phyloP scores from a whole-genome alignment of 2,329 filamentous ascomycete genomes.

The Trichoderma cornu-damae region DNA sequence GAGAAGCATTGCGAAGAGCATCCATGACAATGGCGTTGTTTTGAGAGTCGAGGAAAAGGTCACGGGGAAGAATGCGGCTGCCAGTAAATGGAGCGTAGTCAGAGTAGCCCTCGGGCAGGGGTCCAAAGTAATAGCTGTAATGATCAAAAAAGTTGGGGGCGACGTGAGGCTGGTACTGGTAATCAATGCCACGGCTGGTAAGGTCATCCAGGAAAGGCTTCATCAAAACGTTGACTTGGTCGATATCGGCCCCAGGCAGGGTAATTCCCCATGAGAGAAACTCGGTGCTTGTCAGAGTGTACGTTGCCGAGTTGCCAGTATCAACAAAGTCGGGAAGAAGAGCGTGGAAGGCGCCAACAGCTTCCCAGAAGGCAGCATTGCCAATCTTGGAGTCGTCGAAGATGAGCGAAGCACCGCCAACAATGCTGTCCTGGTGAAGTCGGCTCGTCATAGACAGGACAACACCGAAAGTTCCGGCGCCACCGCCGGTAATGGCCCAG shows the following conservation, averaged over 20 bases:
- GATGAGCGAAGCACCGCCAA: not conserved
- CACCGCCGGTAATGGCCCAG: constrained; percentile 58
- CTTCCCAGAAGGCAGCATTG: not conserved
- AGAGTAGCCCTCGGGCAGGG: not conserved
- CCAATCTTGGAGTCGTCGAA: not conserved
- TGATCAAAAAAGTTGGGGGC: not conserved
- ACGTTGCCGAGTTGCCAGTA: not conserved
- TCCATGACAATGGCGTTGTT: not conserved
- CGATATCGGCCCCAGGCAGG: not conserved
- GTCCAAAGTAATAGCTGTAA: not conserved
- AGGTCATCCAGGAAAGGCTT: not conserved
- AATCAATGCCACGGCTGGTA: not conserved
- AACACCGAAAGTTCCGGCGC: constrained; percentile 26
- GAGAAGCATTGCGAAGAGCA: not conserved
- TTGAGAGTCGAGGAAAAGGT: not conserved
- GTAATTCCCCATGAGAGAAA: not conserved
- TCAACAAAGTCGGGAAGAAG: not conserved
- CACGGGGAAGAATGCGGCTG: not conserved
- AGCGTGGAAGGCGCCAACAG: not conserved
- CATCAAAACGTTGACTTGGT: not conserved
- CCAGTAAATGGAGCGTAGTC: not conserved
- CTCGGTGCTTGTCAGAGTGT: not conserved
- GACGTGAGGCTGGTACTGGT: not conserved
- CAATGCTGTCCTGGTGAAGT: not conserved
- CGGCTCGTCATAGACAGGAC: constrained; percentile 7